These are phyloP conservation scores for Hansenula lynferdii DNA, from an alignment of 1,139 yeast species.

Conservation along the genomic window DNA sequence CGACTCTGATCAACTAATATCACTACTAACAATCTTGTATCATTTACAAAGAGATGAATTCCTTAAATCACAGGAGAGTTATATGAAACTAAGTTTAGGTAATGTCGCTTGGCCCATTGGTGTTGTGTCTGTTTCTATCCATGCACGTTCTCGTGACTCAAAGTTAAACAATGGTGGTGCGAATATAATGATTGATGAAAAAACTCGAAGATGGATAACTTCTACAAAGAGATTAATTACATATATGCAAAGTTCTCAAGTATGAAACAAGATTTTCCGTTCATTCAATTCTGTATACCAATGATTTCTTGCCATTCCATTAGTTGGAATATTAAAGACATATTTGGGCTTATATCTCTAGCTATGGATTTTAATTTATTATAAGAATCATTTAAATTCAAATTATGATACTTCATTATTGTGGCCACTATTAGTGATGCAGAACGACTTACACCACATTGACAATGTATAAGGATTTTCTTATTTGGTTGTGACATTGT, in stretches of 20 bases:
- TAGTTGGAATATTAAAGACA: conserved; percentile 81
- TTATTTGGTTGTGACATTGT: conserved; percentile 30
- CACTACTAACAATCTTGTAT: conserved; percentile 56
- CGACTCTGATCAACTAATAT: conserved; percentile 41
- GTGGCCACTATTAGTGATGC: conserved; percentile 86
- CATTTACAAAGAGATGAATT: conserved; percentile 53
- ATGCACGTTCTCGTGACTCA: conserved; percentile 59
- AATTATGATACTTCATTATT: conserved; percentile 56
- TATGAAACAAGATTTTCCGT: no score
- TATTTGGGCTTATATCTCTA: conserved; percentile 84
- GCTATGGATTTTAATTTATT: conserved; percentile 57
- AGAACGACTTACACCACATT: conserved; percentile 87
- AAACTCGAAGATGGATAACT: conserved; percentile 73
- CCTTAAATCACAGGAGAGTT: conserved; percentile 60
- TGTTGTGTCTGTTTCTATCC: conserved; percentile 74
- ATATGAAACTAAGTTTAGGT: conserved; percentile 76
- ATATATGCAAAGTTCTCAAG: conserved; percentile 40
- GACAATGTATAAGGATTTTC: conserved; percentile 76
- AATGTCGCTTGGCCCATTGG: conserved; percentile 95
- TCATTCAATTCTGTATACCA: no score
- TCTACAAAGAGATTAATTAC: conserved; percentile 68
- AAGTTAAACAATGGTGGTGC: conserved; percentile 41
- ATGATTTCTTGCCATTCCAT: conserved; percentile 61
- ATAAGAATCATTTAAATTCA: conserved; percentile 77
- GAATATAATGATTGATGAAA: conserved; percentile 75